These are phyloP conservation scores for Lagenaria siceraria DNA, from an alignment of 306 rosid species.

Conservation along the genomic window DNA sequence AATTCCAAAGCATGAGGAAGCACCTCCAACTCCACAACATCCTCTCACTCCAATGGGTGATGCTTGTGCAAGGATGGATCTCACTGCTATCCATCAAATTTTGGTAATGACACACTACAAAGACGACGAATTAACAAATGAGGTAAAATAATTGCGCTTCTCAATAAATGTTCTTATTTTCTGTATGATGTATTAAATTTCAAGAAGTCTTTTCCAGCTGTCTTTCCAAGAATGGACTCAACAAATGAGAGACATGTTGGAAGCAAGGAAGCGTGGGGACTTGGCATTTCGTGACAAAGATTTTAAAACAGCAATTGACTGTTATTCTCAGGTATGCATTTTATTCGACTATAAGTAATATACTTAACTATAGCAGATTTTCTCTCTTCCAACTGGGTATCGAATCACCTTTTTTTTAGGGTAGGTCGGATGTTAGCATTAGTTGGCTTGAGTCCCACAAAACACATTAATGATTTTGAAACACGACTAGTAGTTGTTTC, in stretches of 20 bases:
- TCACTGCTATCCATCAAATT: constrained; percentile 66
- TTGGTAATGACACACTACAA: constrained; percentile 52
- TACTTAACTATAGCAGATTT: neutral
- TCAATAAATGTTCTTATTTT: neutral
- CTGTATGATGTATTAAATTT: neutral
- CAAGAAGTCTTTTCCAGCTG: constrained; percentile 23
- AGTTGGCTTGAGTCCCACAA: neutral
- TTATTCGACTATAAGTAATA: neutral
- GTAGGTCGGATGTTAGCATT: neutral
- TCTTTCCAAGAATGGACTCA: constrained; percentile 91
- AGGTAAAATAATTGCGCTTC: constrained; percentile 27
- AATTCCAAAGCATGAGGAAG: constrained; percentile 61
- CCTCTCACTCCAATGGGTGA: constrained; percentile 62
- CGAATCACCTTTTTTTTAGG: neutral
- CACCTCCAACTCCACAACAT: constrained; percentile 54
- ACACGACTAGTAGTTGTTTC: neutral
- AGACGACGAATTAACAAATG: constrained; percentile 65
- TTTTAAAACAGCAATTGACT: constrained; percentile 50
- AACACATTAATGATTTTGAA: neutral
- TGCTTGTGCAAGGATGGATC: constrained; percentile 69
- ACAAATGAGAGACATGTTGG: constrained; percentile 66
- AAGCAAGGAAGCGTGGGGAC: constrained; percentile 66
- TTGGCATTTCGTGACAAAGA: constrained; percentile 66
- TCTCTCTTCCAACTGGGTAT: neutral
- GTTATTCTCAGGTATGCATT: constrained; percentile 50